Conservation (phyloP, 2,329 filamentous ascomycete genomes). For the Bipolaris gigantea region DNA sequence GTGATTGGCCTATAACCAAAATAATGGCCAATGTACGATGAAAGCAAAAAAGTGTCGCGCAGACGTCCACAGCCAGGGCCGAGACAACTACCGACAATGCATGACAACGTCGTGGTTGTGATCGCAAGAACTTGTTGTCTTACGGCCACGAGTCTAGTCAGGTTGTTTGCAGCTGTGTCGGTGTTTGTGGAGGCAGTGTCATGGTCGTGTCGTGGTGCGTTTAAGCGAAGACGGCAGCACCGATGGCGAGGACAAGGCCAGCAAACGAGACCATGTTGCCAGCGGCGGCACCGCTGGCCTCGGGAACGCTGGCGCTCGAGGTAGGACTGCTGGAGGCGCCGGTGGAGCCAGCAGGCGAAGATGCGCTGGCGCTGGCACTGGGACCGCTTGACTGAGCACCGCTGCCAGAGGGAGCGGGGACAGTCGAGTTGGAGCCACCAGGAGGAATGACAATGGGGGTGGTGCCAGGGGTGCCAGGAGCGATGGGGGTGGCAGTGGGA, state of each 20-base stretch:
- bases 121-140: too few relatives aligned
- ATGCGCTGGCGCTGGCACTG: conserved; percentile 3
- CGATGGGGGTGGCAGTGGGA: not conserved
- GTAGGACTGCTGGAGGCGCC: conserved; percentile 13
- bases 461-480: not conserved
- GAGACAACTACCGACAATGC: too few relatives aligned
- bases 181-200: not conserved
- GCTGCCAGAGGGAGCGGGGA: conserved; percentile 5
- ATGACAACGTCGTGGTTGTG: too few relatives aligned
- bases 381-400: conserved; percentile 3
- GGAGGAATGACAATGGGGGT: conserved; percentile 17
- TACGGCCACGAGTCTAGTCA: too few relatives aligned
- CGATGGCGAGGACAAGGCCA: conserved; percentile 31
- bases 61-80: too few relatives aligned
- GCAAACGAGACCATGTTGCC: conserved; percentile 37
- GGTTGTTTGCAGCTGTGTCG: too few relatives aligned
- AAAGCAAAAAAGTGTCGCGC: conserved; percentile 4
- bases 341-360: not conserved
- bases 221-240: conserved; percentile 37
- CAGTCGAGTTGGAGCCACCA: conserved; percentile 15
- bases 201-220: not conserved
- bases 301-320: conserved; percentile 12
- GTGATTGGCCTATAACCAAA: conserved; percentile 7
- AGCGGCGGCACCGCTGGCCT: conserved; percentile 29
- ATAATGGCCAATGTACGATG: conserved; percentile 7